Percentiles rank a stretch among this genome's conserved stretches.
phyloP scores from a whole-genome alignment of 2,329 filamentous ascomycete species.

The Nemania abortiva region DNA sequence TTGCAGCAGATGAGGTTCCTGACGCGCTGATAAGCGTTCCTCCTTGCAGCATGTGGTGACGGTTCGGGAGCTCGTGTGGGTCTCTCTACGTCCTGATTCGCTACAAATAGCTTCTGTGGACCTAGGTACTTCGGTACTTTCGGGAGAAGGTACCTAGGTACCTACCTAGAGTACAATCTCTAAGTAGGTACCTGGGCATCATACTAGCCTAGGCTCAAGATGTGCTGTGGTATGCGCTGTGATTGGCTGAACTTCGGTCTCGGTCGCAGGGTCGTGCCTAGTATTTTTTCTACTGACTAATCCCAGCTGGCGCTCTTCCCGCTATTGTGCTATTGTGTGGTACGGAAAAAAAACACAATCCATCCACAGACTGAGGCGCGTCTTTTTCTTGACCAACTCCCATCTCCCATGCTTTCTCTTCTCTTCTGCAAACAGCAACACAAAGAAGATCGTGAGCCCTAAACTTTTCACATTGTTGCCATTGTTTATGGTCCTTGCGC shows the following conservation, averaged over 20 bases:
- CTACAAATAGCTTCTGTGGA: constrained; percentile 14
- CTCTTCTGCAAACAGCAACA: constrained; percentile 30
- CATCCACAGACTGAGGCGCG: constrained; percentile 10
- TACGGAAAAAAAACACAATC: constrained; percentile 3
- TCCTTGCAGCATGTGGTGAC: not conserved
- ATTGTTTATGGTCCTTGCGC: not conserved
- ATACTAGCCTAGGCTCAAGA: not conserved
- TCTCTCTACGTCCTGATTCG: constrained; percentile 11
- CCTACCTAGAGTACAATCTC: no score
- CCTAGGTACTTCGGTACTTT: not conserved
- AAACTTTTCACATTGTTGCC: not conserved
- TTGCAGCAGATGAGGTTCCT: not conserved
- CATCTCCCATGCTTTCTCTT: constrained; percentile 3
- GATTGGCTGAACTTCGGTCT: not conserved
- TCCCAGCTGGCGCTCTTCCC: constrained; percentile 1
- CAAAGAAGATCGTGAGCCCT: constrained; percentile 17
- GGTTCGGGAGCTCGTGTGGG: constrained; percentile 29
- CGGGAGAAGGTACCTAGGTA: not conserved
- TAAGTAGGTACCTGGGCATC: no score
- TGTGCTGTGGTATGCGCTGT: not conserved
- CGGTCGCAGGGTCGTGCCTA: not conserved
- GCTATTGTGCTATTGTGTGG: constrained; percentile 10
- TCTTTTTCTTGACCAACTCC: constrained; percentile 18
- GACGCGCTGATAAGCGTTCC: not conserved
- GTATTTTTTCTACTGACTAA: constrained; percentile 12